Percentiles rank a stretch among this genome's conserved stretches.
phyloP scores from a whole-genome alignment of 768 basidiomycete species.

The Mycena galericulata region DNA sequence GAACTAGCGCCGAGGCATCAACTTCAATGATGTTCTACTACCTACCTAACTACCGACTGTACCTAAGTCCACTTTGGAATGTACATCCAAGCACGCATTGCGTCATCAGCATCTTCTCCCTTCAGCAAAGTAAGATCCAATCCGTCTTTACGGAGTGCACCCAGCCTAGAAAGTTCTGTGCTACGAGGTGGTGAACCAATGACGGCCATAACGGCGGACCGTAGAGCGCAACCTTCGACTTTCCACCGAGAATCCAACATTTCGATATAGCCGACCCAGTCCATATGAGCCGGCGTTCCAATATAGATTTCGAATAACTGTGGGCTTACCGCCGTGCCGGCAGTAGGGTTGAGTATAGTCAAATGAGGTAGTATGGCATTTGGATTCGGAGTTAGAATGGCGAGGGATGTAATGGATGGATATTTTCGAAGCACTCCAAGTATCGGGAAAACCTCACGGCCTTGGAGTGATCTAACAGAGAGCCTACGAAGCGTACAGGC shows the following conservation, averaged over 20 bases:
- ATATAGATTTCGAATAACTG: slow-evolving; percentile 1
- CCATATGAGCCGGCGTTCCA: neutral
- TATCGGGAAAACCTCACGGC: neutral
- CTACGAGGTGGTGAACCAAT: no score
- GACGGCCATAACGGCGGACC: neutral
- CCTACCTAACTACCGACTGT: no score
- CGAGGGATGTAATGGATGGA: neutral
- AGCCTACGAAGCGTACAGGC: neutral
- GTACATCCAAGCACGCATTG: no score
- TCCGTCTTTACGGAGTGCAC: no score
- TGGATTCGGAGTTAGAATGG: neutral
- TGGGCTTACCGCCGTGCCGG: neutral
- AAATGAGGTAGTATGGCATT: neutral
- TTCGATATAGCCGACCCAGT: neutral
- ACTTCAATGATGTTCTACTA: no score
- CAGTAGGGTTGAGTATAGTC: neutral
- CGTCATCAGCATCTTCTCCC: no score
- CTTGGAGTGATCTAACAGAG: neutral
- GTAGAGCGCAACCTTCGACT: neutral
- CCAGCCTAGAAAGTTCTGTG: no score
- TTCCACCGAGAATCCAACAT: slow-evolving; percentile 19
- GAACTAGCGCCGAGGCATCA: no score
- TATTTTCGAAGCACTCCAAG: neutral
- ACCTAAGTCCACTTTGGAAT: neutral
- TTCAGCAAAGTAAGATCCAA: no score